Evolutionary conservation across 164 flowering plant species (phyloP), one percentile per base, ranked within the genome.

Genomic region (Sedum album): DNA sequence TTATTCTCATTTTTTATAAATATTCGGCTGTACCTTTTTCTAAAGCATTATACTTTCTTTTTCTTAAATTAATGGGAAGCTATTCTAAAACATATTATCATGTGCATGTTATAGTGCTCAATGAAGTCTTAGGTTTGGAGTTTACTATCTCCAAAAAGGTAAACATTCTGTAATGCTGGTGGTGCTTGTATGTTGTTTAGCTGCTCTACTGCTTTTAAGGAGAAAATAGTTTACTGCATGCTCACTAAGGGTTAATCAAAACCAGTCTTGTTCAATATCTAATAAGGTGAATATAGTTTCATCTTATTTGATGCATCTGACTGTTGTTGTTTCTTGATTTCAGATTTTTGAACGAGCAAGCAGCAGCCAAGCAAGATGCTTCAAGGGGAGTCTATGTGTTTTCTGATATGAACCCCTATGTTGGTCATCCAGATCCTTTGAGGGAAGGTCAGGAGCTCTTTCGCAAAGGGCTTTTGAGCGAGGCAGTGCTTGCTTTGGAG

Each of bases 371-470:
- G 80, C 77, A 81, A 73, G 84, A 82, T 42, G 63, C 79, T 74
- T 86, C 95, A 61, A 82, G 85, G 70, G 89, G 87, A 2, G 81
- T 84, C 10, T 90, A 94, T 79, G 96, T 79, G 30, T 94, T 90
- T 70, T 90, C 99, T 61, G 96, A 90, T 75, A 74, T 88, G 84
- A 94, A 94, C 77, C 96, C 99, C 49, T 94, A 91, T 81, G 97
- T 94, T 77, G 97, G 99, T 70, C 99, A 88, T 70, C 92, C 96
- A 2, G 79, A 87, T 76, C 99, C 99, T 17, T 62, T 91, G 73
- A 88, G 86, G 82, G 97, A 94, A 86, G 97, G 99, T n/a, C 96
- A 90, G 74, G 99, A 94, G 61, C 84, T 94, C 73, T 94, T 91
- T 72, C 87, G 92, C 46, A 94, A 87, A 75, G 99, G 99, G 55